Percentiles rank a stretch among this genome's conserved stretches.
Evolutionary conservation across 2,329 filamentous ascomycete genomes (phyloP).

Genomic region (Fusarium verrucosum): DNA sequence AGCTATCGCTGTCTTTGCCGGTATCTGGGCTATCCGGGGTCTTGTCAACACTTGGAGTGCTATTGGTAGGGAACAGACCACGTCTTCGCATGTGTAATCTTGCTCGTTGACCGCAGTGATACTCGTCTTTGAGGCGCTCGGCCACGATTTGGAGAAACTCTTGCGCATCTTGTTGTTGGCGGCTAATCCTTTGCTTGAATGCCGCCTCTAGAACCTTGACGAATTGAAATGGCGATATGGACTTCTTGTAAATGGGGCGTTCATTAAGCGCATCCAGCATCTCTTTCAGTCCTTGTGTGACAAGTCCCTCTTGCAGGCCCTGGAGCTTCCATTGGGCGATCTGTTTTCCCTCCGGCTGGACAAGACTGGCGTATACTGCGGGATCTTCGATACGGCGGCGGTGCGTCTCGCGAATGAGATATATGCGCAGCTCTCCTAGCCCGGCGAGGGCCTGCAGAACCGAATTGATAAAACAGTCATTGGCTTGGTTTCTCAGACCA

Average conservation of each 20-base stretch:
- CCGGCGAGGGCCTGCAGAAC: constrained; percentile 93
- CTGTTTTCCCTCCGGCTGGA: constrained; percentile 56
- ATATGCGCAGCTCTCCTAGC: constrained; percentile 85
- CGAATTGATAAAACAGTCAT: constrained; percentile 97
- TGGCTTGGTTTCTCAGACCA: constrained; percentile 88
- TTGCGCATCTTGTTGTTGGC: constrained; percentile 96
- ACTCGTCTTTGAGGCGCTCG: constrained; percentile 92
- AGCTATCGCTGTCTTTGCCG: constrained; percentile 19
- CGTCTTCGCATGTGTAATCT: constrained; percentile 63
- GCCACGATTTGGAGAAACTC: constrained; percentile 95
- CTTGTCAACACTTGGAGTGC: constrained; percentile 18
- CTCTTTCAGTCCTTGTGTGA: constrained; percentile 89
- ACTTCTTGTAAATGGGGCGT: constrained; percentile 91
- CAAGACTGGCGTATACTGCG: constrained; percentile 75
- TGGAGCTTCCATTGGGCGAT: constrained; percentile 69
- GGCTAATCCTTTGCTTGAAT: constrained; percentile 88
- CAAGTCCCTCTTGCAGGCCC: constrained; percentile 79
- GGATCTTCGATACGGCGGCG: constrained; percentile 81
- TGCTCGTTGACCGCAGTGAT: constrained; percentile 83
- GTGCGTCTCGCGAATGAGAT: constrained; percentile 91
- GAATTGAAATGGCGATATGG: constrained; percentile 87
- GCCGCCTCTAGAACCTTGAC: constrained; percentile 84
- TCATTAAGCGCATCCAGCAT: constrained; percentile 94
- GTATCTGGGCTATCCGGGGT: constrained; percentile 37
- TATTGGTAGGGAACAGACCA: constrained; percentile 28